Percentiles rank a stretch among this genome's conserved stretches.
Conservation (phyloP, 2,329 filamentous ascomycete genomes). For the Fusarium sp. region DNA sequence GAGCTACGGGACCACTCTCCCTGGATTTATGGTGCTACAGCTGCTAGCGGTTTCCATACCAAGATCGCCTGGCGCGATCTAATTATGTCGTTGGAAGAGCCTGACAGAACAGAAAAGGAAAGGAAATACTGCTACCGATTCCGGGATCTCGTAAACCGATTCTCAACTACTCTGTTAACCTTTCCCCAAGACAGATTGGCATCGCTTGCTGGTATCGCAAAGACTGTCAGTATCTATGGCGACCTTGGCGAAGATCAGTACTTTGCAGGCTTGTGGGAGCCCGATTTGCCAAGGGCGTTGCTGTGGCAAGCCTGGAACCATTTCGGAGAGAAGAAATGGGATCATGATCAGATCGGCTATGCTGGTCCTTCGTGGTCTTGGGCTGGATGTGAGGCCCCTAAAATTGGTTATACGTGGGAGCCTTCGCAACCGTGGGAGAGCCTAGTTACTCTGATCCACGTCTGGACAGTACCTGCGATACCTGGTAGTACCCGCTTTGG, state of each 20-base stretch:
- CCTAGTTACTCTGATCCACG: accelerated
- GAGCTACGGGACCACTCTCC: not conserved
- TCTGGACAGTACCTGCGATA: not conserved
- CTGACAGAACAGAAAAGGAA: too few species aligned
- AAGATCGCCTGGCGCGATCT: too few species aligned
- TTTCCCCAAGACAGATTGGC: too few species aligned
- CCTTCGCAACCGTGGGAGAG: not conserved
- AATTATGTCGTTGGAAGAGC: too few species aligned
- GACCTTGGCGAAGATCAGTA: not conserved
- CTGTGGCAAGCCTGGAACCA: not conserved
- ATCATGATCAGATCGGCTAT: not conserved
- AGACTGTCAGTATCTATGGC: not conserved
- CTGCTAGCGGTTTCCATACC: too few species aligned
- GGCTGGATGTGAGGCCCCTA: not conserved
- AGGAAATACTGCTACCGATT: too few species aligned
- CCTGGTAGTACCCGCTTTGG: not conserved
- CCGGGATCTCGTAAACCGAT: too few species aligned
- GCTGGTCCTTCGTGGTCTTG: not conserved
- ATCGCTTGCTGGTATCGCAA: too few species aligned
- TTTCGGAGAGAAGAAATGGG: not conserved
- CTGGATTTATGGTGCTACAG: too few species aligned
- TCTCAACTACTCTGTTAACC: too few species aligned
- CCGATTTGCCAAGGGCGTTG: not conserved
- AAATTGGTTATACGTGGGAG: too few species aligned
- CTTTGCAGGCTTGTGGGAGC: not conserved